A percentile compares a stretch with the other conserved stretches of the same genome.
phyloP scores from a whole-genome alignment of 116 monocot species.

The Posidonia oceanica region DNA sequence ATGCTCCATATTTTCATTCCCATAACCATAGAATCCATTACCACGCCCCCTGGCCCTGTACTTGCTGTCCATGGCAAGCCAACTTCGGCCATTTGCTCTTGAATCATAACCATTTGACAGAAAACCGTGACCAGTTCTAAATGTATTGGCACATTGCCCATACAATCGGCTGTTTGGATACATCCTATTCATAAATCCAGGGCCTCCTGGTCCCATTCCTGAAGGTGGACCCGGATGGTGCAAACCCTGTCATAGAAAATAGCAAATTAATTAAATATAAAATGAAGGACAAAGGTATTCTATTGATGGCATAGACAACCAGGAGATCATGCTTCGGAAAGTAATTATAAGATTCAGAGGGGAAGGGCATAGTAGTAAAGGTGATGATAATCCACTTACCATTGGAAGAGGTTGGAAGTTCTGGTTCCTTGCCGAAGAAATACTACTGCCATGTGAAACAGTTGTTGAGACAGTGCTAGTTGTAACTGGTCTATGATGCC shows the following conservation, averaged over 20 bases:
- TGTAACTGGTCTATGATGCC: constrained; percentile 23
- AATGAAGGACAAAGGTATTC: not conserved
- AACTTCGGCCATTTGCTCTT: constrained; percentile 34
- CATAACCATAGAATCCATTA: constrained; percentile 48
- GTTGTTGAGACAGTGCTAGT: constrained; percentile 18
- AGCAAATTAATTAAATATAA: not conserved
- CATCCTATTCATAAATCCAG: constrained; percentile 26
- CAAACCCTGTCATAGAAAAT: constrained; percentile 15
- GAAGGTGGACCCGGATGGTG: constrained; percentile 19
- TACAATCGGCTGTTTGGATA: constrained; percentile 31
- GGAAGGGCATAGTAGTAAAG: not conserved
- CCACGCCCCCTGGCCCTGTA: constrained; percentile 46
- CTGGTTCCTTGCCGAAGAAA: constrained; percentile 30
- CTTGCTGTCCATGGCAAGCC: constrained; percentile 31
- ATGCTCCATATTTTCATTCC: constrained; percentile 54
- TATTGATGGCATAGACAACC: too few relatives aligned
- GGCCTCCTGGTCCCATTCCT: constrained; percentile 18
- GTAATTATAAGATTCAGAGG: too few relatives aligned
- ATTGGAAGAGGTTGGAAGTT: constrained; percentile 30
- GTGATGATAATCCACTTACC: constrained; percentile 18
- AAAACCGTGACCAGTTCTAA: constrained; percentile 33
- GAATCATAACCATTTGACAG: constrained; percentile 41
- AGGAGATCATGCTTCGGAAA: too few relatives aligned
- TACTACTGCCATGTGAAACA: constrained; percentile 18
- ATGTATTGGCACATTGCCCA: constrained; percentile 34